Evolutionary conservation across 225 moss, liverwort and hornwort species (phyloP).

Genomic region (Ulota crispa): DNA sequence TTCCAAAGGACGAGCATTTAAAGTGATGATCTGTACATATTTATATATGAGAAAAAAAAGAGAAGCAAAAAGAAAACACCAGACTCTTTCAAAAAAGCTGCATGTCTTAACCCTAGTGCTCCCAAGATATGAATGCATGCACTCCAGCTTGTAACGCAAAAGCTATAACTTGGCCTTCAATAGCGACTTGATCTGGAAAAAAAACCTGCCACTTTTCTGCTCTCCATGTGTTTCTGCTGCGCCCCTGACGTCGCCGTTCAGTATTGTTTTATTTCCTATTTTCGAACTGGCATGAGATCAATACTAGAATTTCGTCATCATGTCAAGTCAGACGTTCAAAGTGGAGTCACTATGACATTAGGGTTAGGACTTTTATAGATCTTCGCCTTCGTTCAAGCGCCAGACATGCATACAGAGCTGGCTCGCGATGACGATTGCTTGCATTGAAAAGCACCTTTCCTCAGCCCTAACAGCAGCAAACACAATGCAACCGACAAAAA

Average conservation of each 20-base stretch:
- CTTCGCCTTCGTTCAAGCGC: slow-evolving; percentile 8
- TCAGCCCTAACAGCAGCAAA: neutral
- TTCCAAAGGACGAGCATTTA: slow-evolving; percentile 14
- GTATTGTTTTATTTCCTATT: neutral
- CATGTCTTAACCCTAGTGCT: neutral
- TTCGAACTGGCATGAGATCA: slow-evolving; percentile 11
- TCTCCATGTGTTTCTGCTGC: slow-evolving; percentile 27
- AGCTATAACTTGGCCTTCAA: neutral
- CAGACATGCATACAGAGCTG: neutral
- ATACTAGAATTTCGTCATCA: neutral
- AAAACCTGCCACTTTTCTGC: slow-evolving; percentile 6
- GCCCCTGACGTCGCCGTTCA: slow-evolving; percentile 21
- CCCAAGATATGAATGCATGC: neutral
- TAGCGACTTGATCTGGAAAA: slow-evolving; percentile 16
- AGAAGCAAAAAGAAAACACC: neutral
- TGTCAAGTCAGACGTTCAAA: neutral
- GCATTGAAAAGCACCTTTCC: neutral
- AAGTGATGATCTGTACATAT: slow-evolving; percentile 22
- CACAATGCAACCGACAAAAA: neutral
- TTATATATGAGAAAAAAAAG: neutral
- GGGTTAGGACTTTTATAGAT: neutral
- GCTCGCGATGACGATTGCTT: neutral
- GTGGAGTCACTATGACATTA: neutral
- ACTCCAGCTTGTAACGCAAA: slow-evolving; percentile 1
- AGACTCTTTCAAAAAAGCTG: neutral